Evolutionary conservation across 1,284 basidiomycete species (phyloP).

Genomic region (Ceratobasidium sp.): DNA sequence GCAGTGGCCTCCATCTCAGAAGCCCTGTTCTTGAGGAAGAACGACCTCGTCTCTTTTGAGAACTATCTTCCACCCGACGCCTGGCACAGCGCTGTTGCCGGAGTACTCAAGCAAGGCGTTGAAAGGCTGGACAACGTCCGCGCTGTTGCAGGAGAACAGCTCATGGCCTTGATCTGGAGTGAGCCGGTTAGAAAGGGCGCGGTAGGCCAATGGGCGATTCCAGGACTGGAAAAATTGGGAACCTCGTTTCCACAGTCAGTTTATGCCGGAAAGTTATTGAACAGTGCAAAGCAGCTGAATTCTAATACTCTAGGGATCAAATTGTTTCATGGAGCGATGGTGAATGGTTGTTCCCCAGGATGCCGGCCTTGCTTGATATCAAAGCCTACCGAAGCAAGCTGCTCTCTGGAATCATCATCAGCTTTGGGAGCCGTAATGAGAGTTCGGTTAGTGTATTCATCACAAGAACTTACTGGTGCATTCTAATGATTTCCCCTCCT

Average conservation of each 20-base stretch:
- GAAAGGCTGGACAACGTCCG: constrained; percentile 93
- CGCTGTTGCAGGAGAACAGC: constrained; percentile 74
- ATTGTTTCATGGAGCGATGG: constrained; percentile 71
- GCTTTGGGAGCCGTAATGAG: constrained; percentile 81
- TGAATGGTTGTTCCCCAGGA: constrained; percentile 74
- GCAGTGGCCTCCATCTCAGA: constrained; percentile 58
- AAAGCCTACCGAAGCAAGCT: constrained; percentile 69
- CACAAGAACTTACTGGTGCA: constrained; percentile 18
- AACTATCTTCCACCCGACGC: constrained; percentile 68
- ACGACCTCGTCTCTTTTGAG: constrained; percentile 52
- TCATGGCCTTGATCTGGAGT: constrained; percentile 65
- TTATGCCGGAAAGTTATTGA: constrained; percentile 37
- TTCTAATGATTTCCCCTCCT: constrained; percentile 44
- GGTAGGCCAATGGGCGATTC: constrained; percentile 62
- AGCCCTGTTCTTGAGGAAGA: constrained; percentile 45
- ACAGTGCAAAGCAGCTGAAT: constrained; percentile 8
- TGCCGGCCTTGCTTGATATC: constrained; percentile 74
- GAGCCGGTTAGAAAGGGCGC: constrained; percentile 53
- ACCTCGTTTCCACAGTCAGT: constrained; percentile 65
- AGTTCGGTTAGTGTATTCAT: constrained; percentile 71
- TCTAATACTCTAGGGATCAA: constrained; percentile 53
- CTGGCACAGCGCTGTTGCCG: constrained; percentile 69
- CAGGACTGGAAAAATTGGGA: constrained; percentile 60
- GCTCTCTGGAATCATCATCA: constrained; percentile 78
- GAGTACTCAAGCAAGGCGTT: constrained; percentile 86